phyloP scores from a whole-genome alignment of 768 basidiomycete genomes.

The Dioszegia hungarica region DNA sequence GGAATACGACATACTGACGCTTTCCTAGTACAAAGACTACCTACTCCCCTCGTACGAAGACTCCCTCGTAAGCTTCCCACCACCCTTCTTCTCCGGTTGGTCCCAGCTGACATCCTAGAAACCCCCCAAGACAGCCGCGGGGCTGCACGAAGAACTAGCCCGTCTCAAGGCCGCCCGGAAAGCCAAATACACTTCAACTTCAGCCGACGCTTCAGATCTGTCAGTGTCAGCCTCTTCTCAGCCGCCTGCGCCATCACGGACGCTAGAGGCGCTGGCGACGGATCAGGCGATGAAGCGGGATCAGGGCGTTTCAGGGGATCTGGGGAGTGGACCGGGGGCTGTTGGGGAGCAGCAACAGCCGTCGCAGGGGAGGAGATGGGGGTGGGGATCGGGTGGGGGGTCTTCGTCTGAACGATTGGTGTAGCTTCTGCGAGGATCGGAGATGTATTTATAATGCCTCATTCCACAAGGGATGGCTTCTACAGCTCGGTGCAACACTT shows the following conservation, averaged over 20 bases:
- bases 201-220: too few relatives aligned
- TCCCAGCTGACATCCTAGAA: slow-evolving; percentile 10
- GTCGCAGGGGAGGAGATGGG: background rate
- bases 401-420: too few relatives aligned
- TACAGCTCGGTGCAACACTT: too few relatives aligned
- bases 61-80: slow-evolving; percentile 24
- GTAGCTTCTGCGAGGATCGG: too few relatives aligned
- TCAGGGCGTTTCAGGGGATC: background rate
- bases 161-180: slow-evolving; percentile 22
- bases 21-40: slow-evolving; percentile 37
- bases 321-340: background rate
- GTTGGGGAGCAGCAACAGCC: background rate
- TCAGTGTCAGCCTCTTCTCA: background rate
- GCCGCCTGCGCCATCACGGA: background rate
- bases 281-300: background rate
- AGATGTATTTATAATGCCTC: too few relatives aligned
- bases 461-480: too few relatives aligned
- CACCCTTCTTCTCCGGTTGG: background rate
- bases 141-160: slow-evolving; percentile 26
- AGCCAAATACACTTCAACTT: slow-evolving; percentile 4
- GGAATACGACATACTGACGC: too few relatives aligned
- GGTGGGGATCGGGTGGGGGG: background rate
- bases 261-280: slow-evolving; percentile 1
- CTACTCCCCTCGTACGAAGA: slow-evolving; percentile 33
- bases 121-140: slow-evolving; percentile 28